Base-by-base conservation (phyloP, 768 basidiomycete species). In the Podaxis sp. region DNA sequence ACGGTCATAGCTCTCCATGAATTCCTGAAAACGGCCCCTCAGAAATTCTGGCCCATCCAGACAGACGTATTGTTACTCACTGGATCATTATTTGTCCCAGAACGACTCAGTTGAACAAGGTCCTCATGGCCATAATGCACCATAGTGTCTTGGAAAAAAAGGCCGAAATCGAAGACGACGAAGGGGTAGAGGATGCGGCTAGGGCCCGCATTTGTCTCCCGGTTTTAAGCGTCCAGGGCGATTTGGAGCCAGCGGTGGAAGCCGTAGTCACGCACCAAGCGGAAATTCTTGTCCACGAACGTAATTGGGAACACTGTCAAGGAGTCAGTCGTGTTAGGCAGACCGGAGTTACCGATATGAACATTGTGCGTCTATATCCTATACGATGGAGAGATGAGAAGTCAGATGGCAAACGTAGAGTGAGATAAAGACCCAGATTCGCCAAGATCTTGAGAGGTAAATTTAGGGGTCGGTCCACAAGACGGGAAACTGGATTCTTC, bases 381-480 rank as follows among this genome's bases (percentile, higher is more conserved):
- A 46, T 36, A 33, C 36, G 26, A 46, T 17, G 24, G 36, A 37
- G 49, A 48, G 57, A n/a, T 28, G 58, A 50, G 46, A 49, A 49
- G 55, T 54, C 12, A 50, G 61, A 51, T 62, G 54, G 37, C 44
- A 55, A 30, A 56, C 38, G 36, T 37, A 48, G 26, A 53, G 26
- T 26, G 36, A 28, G 36, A 26, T 15, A 17, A 51, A 38, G 30
- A 24, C 36, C 22, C 58, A 62, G 61, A 62, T 56, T 50, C 48
- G 28, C 55, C 26, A 24, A 55, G 61, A 62, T 62, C 55, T 62
- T 49, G 44, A 17, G 33, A 56, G 58, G 55, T 50, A 62, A 62
- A 62, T 62, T 62, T 54, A 62, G 61, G 61, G 55, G 48, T 24
- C 46, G 20, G 28, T 22, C 41, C 48, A 41, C 17, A 22, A 50